A percentile compares a stretch with the other conserved stretches of the same genome.
phyloP scores from a whole-genome alignment of 345 rosid genomes.

The Camelina hispida region DNA sequence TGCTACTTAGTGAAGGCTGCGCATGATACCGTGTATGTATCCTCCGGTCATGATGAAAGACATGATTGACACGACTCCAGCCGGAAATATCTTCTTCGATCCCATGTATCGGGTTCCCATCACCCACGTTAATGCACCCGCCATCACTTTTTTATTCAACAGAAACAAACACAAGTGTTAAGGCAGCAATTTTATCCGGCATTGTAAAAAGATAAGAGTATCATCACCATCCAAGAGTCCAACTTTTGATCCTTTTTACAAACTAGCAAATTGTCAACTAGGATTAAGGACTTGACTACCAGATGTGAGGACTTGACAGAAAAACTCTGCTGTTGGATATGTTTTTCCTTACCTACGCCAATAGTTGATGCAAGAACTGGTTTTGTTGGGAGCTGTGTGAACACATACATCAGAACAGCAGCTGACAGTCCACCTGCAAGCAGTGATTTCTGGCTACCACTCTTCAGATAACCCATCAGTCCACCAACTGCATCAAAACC shows the following conservation, averaged over 20 bases:
- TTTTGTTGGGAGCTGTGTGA: slow-evolving; percentile 69
- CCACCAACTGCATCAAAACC: slow-evolving; percentile 71
- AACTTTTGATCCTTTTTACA: background rate
- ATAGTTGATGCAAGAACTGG: slow-evolving; percentile 80
- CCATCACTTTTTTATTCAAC: slow-evolving; percentile 54
- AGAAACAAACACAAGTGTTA: slow-evolving; percentile 11
- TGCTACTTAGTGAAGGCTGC: slow-evolving; percentile 50
- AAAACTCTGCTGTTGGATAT: background rate
- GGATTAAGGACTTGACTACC: background rate
- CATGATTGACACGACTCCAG: slow-evolving; percentile 85
- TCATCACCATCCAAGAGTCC: background rate
- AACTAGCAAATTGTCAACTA: background rate
- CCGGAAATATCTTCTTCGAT: slow-evolving; percentile 86
- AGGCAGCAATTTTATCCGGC: background rate
- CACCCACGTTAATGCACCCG: slow-evolving; percentile 72
- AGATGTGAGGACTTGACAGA: background rate
- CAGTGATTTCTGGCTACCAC: slow-evolving; percentile 91
- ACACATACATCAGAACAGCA: slow-evolving; percentile 64
- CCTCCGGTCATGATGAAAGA: slow-evolving; percentile 92
- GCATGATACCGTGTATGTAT: slow-evolving; percentile 86
- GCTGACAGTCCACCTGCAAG: slow-evolving; percentile 86
- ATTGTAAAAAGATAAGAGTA: background rate
- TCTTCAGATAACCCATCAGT: slow-evolving; percentile 82
- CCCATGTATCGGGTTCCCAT: slow-evolving; percentile 87
- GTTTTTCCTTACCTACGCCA: slow-evolving; percentile 75